A percentile compares a stretch with the other conserved stretches of the same genome.
Conservation (phyloP, 2,329 filamentous ascomycete species). For the Sporothrix schenckii region DNA sequence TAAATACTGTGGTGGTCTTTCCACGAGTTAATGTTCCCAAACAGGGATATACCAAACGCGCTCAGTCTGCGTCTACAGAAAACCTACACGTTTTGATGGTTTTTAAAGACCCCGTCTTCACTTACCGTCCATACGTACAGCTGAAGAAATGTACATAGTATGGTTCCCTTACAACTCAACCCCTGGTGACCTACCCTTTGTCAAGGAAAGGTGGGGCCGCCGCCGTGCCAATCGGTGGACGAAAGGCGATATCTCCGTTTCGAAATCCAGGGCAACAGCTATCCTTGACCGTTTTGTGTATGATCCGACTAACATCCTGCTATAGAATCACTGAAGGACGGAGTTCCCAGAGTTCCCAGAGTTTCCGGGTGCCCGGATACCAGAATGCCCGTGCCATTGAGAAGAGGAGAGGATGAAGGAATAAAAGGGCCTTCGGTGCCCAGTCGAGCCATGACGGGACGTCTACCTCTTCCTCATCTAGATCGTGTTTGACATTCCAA, state of each 20-base stretch:
- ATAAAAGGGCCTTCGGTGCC: not conserved
- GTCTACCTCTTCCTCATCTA: not conserved
- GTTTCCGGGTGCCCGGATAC: too few species aligned
- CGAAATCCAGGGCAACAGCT: not conserved
- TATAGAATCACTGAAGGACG: too few species aligned
- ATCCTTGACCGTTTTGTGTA: not conserved
- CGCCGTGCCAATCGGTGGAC: constrained; percentile 17
- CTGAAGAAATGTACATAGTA: too few species aligned
- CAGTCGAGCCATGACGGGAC: not conserved
- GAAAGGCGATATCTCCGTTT: constrained; percentile 2
- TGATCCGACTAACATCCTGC: not conserved
- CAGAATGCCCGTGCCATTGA: not conserved
- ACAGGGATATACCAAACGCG: too few species aligned
- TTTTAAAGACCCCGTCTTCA: too few species aligned
- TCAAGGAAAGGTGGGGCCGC: not conserved
- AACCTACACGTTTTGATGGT: too few species aligned
- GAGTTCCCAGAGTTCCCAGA: too few species aligned
- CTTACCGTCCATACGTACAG: too few species aligned
- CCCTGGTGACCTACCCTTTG: not conserved
- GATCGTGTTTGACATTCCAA: not conserved
- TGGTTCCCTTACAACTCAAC: too few species aligned
- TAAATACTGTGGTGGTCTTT: too few species aligned
- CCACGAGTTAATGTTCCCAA: too few species aligned
- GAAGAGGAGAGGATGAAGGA: not conserved
- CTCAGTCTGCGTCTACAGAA: too few species aligned